Evolutionary conservation across 441 rosid species (phyloP).

Genomic region (Metrosideros polymorpha): DNA sequence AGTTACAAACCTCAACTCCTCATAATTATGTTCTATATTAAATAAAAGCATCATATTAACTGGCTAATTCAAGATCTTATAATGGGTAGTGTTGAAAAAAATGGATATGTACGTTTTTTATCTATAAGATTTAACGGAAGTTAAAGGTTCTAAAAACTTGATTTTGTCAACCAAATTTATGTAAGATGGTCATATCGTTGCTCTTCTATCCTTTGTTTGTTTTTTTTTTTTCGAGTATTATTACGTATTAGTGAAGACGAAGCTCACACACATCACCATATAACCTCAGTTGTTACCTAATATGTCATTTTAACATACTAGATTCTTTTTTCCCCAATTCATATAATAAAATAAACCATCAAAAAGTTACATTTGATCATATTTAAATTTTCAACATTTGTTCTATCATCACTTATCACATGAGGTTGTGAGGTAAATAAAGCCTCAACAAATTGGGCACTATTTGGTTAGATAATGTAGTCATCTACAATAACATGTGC

Average conservation of each 20-base stretch:
- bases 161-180: too few relatives aligned
- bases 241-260: background rate
- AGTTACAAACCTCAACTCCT: background rate
- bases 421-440: background rate
- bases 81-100: background rate
- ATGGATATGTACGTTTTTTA: background rate
- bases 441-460: background rate
- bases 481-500: background rate
- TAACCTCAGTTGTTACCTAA: background rate
- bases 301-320: background rate
- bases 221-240: background rate
- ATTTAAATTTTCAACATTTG: background rate
- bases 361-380: background rate
- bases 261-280: background rate
- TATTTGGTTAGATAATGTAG: background rate
- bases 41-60: background rate
- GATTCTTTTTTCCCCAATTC: background rate
- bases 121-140: background rate
- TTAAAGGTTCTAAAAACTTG: too few relatives aligned
- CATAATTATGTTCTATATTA: background rate
- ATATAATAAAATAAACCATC: background rate
- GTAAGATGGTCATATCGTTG: too few relatives aligned
- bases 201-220: too few relatives aligned
- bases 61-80: background rate
- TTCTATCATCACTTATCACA: background rate